phyloP scores from a whole-genome alignment of 106 monocot genomes.

The Narthecium ossifragum region DNA sequence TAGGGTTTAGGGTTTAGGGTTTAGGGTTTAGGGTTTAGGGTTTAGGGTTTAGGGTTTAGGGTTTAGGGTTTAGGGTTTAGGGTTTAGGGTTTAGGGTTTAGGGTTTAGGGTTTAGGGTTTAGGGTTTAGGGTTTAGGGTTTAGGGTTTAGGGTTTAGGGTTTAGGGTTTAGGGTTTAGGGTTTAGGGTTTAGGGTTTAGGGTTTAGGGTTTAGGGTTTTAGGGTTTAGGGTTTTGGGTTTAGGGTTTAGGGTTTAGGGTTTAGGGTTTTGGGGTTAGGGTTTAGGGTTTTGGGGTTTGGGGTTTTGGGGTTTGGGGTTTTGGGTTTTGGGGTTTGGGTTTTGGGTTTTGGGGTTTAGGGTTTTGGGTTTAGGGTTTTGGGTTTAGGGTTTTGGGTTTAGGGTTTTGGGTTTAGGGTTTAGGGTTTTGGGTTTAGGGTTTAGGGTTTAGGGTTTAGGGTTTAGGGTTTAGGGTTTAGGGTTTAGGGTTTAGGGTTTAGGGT shows the following conservation, averaged over 20 bases:
- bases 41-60: constrained; percentile 14
- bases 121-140: constrained; percentile 30
- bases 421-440: constrained; percentile 28
- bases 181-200: constrained; percentile 21
- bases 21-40: constrained; percentile 12
- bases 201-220: constrained; percentile 13
- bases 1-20: constrained; percentile 29
- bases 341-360: constrained; percentile 18
- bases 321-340: constrained; percentile 23
- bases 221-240: constrained; percentile 18
- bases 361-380: constrained; percentile 10
- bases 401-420: constrained; percentile 28
- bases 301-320: constrained; percentile 19
- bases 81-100: constrained; percentile 25
- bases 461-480: constrained; percentile 31
- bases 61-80: constrained; percentile 21
- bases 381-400: constrained; percentile 18
- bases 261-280: constrained; percentile 18
- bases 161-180: constrained; percentile 16
- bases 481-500: constrained; percentile 23
- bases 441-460: constrained; percentile 34
- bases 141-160: constrained; percentile 27
- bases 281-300: constrained; percentile 12
- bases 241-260: constrained; percentile 18
- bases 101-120: constrained; percentile 27